Conservation (phyloP, 495 filamentous ascomycete genomes). For the Podospora australis region DNA sequence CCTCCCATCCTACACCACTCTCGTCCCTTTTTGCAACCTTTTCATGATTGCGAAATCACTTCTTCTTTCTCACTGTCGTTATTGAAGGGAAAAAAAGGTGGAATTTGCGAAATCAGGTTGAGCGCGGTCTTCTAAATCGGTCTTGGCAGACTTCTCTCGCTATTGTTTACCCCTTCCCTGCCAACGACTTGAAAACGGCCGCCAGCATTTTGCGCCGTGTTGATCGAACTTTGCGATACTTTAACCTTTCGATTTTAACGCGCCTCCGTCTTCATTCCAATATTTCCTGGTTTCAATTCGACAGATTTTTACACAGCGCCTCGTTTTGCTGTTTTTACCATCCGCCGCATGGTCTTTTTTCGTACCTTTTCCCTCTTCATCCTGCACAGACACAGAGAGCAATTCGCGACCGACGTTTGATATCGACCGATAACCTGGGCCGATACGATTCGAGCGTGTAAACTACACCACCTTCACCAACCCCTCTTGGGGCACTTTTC, state of each 20-base stretch:
- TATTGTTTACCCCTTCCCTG: conserved; percentile 11
- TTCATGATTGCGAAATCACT: conserved; percentile 1
- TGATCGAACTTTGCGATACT: background rate
- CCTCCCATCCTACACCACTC: conserved; percentile 1
- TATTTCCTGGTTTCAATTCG: conserved; percentile 2
- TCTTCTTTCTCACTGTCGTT: conserved; percentile 3
- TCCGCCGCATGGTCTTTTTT: too few species aligned
- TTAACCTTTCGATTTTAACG: too few species aligned
- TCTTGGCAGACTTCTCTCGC: conserved; percentile 23
- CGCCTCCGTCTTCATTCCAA: background rate
- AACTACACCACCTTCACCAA: conserved; percentile 1
- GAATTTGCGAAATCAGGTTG: background rate
- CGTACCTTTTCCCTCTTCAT: too few species aligned
- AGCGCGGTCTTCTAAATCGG: conserved; percentile 1
- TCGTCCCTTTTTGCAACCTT: conserved; percentile 6
- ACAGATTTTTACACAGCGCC: background rate
- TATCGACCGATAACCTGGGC: too few species aligned
- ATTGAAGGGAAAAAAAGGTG: conserved; percentile 7
- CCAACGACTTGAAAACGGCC: background rate
- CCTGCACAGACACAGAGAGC: background rate
- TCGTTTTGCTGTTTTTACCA: conserved; percentile 5
- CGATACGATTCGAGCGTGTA: background rate
- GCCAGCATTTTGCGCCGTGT: too few species aligned
- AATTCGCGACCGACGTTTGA: background rate
- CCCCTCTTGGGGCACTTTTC: background rate